Base-by-base conservation (phyloP, 169 alveolate genomes). In the Babesia caballi region DNA sequence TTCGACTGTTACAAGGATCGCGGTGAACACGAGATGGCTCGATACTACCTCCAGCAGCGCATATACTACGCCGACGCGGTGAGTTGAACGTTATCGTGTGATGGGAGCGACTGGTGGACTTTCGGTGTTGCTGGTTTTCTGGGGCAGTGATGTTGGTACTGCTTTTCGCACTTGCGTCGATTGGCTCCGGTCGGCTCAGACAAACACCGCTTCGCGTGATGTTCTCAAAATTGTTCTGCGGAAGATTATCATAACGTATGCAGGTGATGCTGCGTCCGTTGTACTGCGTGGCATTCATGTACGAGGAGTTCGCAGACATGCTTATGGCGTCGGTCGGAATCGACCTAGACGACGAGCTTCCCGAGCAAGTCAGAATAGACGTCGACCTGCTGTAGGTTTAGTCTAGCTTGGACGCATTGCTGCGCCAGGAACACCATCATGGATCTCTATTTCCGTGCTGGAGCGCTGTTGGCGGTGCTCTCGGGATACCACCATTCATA, bases 291-390 rank as follows among this genome's bases (percentile, higher is more conserved):
- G 95, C 95, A 33, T 91, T 91, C 91, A 82, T 90, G 72, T 83
- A 89, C 38, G 95, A 91, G 56, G 95, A 91, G 38, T 81, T 87
- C 33, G 95, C 92, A 2, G 95, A 91, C 60, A 80, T 82, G 52
- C 72, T 81, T 17, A 73, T 85, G 12, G 60, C 84, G 25, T 49
- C 75, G 8, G 60, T 70, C 19, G 82, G 69, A 38, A 49, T 88
- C n/a, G 85, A 84, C 23, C 58, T 67, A n/a, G 75, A 65, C n/a
- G 56, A 27, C 35, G 38, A 25, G 12, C 42, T 33, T 19, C 1
- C n/a, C 28, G 44, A 15, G 8, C 46, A 51, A 5, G 42, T 38
- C 30, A 52, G 61, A 19, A 40, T 51, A 4, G 82, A 77, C 56
- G 19, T 66, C 25, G 85, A 71, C 21, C 17, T 61, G 30, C 60